Evolutionary conservation across 192 early-diverging fungal genomes (phyloP).

Genomic region (Backusella sp.): DNA sequence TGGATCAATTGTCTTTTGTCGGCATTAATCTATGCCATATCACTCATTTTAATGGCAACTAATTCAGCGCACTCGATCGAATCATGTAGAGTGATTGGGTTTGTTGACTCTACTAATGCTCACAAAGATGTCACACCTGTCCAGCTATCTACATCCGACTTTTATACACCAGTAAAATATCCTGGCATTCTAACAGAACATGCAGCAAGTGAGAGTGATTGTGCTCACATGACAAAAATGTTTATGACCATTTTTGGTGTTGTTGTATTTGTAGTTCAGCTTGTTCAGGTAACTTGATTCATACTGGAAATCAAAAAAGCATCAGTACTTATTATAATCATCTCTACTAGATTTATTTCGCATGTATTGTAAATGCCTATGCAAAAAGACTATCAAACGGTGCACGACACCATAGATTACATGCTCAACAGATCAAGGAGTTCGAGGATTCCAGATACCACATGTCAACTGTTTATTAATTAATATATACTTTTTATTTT

Average conservation of each 20-base stretch:
- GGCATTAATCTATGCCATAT: slow-evolving; percentile 29
- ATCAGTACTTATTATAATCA: not conserved
- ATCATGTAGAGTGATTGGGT: slow-evolving; percentile 27
- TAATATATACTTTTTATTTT: not conserved
- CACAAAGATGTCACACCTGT: slow-evolving; percentile 18
- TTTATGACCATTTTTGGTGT: slow-evolving; percentile 25
- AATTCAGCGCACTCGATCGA: slow-evolving; percentile 17
- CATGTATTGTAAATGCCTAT: slow-evolving; percentile 30
- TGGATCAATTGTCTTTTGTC: slow-evolving; percentile 33
- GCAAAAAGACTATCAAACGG: slow-evolving; percentile 30
- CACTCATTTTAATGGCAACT: slow-evolving; percentile 25
- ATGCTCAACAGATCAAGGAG: slow-evolving; percentile 36
- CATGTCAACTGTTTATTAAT: slow-evolving; percentile 35
- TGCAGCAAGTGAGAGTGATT: slow-evolving; percentile 11
- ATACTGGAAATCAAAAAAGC: not conserved
- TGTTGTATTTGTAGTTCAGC: slow-evolving; percentile 22
- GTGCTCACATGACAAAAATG: slow-evolving; percentile 13
- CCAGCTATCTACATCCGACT: slow-evolving; percentile 10
- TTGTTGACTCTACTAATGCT: slow-evolving; percentile 27
- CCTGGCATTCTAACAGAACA: slow-evolving; percentile 31
- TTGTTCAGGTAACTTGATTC: slow-evolving; percentile 28
- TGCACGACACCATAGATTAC: slow-evolving; percentile 30
- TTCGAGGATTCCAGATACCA: slow-evolving; percentile 33
- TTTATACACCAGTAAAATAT: slow-evolving; percentile 32
- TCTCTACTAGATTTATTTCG: slow-evolving; percentile 29